phyloP scores from a whole-genome alignment of 768 basidiomycete species.

The Rubroboletus satanas region DNA sequence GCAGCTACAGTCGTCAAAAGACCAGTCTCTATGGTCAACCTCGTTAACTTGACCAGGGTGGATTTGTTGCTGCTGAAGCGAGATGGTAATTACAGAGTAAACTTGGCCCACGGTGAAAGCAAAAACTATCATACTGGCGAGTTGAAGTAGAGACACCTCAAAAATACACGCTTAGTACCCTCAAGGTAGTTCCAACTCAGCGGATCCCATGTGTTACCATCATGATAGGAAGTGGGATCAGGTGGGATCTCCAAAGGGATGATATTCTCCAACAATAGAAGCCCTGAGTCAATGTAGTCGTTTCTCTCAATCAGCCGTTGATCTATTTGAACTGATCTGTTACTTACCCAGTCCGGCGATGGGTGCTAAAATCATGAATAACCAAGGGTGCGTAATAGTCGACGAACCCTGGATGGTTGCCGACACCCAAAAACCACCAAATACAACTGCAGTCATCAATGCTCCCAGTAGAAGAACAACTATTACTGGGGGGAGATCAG shows the following conservation, averaged over 20 bases:
- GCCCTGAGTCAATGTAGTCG: constrained; percentile 12
- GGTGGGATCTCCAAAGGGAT: not conserved
- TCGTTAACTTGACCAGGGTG: constrained; percentile 12
- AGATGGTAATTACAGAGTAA: not conserved
- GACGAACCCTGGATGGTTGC: not conserved
- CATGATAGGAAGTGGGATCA: constrained; percentile 10
- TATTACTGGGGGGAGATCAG: constrained; percentile 3
- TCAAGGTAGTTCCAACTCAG: not conserved
- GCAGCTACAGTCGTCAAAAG: constrained; percentile 19
- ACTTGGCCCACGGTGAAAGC: not conserved
- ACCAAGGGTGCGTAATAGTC: no score
- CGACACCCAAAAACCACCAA: constrained; percentile 11
- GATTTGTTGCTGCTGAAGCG: constrained; percentile 1
- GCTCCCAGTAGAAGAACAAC: constrained; percentile 15
- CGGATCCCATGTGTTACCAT: constrained; percentile 4
- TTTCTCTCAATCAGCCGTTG: not conserved
- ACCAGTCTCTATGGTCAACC: constrained; percentile 23
- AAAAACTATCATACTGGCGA: constrained; percentile 13
- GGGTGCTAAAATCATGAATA: not conserved
- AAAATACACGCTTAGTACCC: not conserved
- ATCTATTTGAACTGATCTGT: not conserved
- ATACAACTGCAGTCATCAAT: constrained; percentile 9
- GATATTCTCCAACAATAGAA: constrained; percentile 26
- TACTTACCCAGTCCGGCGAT: constrained; percentile 19
- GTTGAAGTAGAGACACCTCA: constrained; percentile 24